Evolutionary conservation across 768 basidiomycete species (phyloP).

Genomic region (Pleurotus citrinopileatus): DNA sequence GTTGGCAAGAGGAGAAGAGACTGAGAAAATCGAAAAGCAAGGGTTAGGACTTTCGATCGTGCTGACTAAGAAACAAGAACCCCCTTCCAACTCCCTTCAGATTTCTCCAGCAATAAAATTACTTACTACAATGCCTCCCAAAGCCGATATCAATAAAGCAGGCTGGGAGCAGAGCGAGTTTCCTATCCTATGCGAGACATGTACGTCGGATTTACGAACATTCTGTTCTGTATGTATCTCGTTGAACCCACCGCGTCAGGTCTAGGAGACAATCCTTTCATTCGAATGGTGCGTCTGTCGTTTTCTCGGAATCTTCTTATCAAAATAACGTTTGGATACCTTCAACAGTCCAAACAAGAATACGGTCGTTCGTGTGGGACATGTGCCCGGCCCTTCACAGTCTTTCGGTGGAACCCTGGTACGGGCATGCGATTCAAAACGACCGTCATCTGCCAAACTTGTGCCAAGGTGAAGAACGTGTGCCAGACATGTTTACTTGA

Average conservation of each 20-base stretch:
- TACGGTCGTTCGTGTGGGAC: slow-evolving; percentile 96
- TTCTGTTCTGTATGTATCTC: slow-evolving; percentile 6
- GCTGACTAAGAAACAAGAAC: no score
- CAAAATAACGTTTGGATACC: not conserved
- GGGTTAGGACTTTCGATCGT: no score
- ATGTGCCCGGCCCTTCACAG: slow-evolving; percentile 93
- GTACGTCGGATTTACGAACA: slow-evolving; percentile 37
- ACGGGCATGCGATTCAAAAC: slow-evolving; percentile 92
- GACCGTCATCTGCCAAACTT: slow-evolving; percentile 96
- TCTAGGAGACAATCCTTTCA: slow-evolving; percentile 87
- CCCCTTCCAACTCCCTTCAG: not conserved
- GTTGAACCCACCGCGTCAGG: slow-evolving; percentile 38
- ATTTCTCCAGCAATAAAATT: slow-evolving; percentile 10
- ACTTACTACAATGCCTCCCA: slow-evolving; percentile 54
- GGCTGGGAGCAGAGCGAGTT: slow-evolving; percentile 95
- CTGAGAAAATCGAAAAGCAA: not conserved
- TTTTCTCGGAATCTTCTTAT: not conserved
- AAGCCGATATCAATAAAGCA: slow-evolving; percentile 93
- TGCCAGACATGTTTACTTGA: slow-evolving; percentile 98
- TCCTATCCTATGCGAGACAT: slow-evolving; percentile 91
- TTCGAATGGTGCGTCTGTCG: slow-evolving; percentile 74
- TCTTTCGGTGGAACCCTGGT: slow-evolving; percentile 99
- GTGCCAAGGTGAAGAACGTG: slow-evolving; percentile 93
- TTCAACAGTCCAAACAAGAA: slow-evolving; percentile 87
- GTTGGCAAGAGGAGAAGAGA: slow-evolving; percentile 1